phyloP scores from a whole-genome alignment of 2,329 filamentous ascomycete species.

The Waltergamsia citrina region DNA sequence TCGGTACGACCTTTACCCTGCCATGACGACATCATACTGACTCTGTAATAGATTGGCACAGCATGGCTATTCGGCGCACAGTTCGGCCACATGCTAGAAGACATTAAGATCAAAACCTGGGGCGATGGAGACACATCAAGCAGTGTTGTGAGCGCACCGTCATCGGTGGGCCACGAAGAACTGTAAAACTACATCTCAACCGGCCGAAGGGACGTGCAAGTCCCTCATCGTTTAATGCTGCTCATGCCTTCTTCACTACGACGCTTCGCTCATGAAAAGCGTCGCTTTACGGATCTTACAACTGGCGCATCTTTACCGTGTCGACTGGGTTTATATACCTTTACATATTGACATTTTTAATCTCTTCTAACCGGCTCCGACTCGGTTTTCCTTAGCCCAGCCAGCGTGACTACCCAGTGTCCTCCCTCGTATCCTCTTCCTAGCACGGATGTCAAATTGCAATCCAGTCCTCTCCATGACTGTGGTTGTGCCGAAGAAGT shows the following conservation, averaged over 20 bases:
- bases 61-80: constrained; percentile 76
- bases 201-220: no score
- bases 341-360: no score
- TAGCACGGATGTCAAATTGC: constrained; percentile 99
- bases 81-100: constrained; percentile 48
- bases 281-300: no score
- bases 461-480: constrained; percentile 74
- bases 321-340: no score
- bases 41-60: constrained; percentile 50
- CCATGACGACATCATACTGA: constrained; percentile 1
- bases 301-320: no score
- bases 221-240: background rate
- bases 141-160: constrained; percentile 8
- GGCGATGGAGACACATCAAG: background rate
- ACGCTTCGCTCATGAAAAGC: no score
- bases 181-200: constrained; percentile 19
- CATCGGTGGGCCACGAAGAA: constrained; percentile 19
- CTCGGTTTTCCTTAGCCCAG: no score
- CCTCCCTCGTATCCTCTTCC: no score
- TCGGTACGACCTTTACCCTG: constrained; percentile 34
- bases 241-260: background rate
- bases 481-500: constrained; percentile 99
- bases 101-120: constrained; percentile 8
- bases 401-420: no score
- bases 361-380: no score